Percentiles rank a stretch among this genome's conserved stretches.
These are phyloP conservation scores for Craspedostauros australis DNA, from an alignment of 108 stramenopile genomes.

Conservation along the genomic window DNA sequence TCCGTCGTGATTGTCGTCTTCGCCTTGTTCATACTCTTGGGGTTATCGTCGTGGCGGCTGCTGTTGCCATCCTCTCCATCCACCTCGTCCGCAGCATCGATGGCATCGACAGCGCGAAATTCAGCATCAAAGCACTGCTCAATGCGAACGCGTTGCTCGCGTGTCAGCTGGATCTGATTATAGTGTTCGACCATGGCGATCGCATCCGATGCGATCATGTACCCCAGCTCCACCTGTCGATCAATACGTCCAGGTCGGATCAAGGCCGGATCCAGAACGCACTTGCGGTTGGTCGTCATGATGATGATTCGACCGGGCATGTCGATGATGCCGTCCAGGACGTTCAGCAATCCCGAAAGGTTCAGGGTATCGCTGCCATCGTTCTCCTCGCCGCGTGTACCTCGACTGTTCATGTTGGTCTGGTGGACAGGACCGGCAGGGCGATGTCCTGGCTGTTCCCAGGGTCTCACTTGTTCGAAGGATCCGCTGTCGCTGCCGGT, in stretches of 20 bases:
- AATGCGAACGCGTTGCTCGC: neutral
- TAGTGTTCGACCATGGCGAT: slow-evolving; percentile 56
- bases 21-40: too few relatives aligned
- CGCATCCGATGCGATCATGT: slow-evolving; percentile 32
- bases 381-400: too few relatives aligned
- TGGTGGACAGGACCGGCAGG: too few relatives aligned
- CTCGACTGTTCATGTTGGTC: too few relatives aligned
- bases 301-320: slow-evolving; percentile 73
- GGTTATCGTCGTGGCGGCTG: too few relatives aligned
- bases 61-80: too few relatives aligned
- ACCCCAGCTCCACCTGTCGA: slow-evolving; percentile 48
- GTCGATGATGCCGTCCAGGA: slow-evolving; percentile 79
- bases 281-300: slow-evolving; percentile 79
- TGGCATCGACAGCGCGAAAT: slow-evolving; percentile 1
- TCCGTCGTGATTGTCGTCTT: too few relatives aligned
- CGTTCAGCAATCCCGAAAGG: slow-evolving; percentile 64
- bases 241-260: slow-evolving; percentile 81
- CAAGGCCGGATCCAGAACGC: slow-evolving; percentile 71
- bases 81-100: too few relatives aligned
- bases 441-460: too few relatives aligned
- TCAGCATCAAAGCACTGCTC: too few relatives aligned
- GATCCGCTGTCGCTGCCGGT: too few relatives aligned
- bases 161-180: slow-evolving; percentile 22
- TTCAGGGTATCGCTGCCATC: slow-evolving; percentile 33
- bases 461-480: too few relatives aligned